Conservation (phyloP, 805 yeast genomes). For the Wickerhamiella spandovensis region DNA sequence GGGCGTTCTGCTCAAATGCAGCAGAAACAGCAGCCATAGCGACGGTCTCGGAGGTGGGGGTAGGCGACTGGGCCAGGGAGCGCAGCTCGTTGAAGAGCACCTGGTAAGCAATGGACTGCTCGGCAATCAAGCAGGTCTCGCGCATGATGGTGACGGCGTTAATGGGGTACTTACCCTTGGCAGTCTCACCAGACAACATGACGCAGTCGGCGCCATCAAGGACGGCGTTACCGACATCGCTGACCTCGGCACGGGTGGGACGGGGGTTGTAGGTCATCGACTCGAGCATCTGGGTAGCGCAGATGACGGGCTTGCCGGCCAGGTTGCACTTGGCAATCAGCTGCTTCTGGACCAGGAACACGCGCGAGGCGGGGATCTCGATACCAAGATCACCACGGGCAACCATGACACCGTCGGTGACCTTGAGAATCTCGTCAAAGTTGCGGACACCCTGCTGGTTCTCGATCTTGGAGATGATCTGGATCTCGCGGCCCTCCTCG, state of each 20-base stretch:
- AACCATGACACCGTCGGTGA: slow-evolving; percentile 99
- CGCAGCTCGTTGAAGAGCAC: slow-evolving; percentile 76
- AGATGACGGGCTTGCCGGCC: slow-evolving; percentile 98
- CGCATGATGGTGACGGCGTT: slow-evolving; percentile 99
- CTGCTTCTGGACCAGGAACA: slow-evolving; percentile 96
- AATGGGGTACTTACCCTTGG: slow-evolving; percentile 96
- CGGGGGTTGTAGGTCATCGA: slow-evolving; percentile 99
- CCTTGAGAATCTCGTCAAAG: slow-evolving; percentile 88
- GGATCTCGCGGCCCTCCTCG: slow-evolving; percentile 91
- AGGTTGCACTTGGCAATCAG: slow-evolving; percentile 97
- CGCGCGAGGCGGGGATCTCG: slow-evolving; percentile 98
- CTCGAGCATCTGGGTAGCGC: slow-evolving; percentile 99
- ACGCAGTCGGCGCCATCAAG: slow-evolving; percentile 99
- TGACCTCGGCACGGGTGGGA: slow-evolving; percentile 99
- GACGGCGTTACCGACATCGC: slow-evolving; percentile 98
- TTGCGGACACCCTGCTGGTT: slow-evolving; percentile 99
- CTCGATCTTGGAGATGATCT: slow-evolving; percentile 95
- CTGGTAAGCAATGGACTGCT: slow-evolving; percentile 86
- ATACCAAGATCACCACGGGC: slow-evolving; percentile 99
- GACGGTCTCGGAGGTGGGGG: slow-evolving; percentile 88
- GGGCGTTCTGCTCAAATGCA: slow-evolving; percentile 89
- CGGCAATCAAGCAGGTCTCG: slow-evolving; percentile 91
- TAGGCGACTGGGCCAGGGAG: slow-evolving; percentile 72
- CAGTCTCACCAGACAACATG: slow-evolving; percentile 98
- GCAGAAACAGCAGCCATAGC: slow-evolving; percentile 96